A percentile compares a stretch with the other conserved stretches of the same genome.
phyloP scores from a whole-genome alignment of 805 yeast species.

The Yarrowia sp. region DNA sequence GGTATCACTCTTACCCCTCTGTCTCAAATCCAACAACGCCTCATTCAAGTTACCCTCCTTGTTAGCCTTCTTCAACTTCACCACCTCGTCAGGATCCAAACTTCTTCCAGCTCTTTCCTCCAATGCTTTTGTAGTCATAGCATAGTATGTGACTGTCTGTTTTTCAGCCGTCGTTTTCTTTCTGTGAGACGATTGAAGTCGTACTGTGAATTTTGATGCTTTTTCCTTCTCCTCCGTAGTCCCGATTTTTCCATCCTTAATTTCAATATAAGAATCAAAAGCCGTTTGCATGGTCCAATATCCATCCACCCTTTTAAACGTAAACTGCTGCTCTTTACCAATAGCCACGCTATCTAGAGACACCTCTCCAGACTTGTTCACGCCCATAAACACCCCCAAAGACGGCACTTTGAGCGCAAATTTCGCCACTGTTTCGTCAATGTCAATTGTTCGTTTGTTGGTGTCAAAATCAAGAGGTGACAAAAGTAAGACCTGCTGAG shows the following conservation, averaged over 20 bases:
- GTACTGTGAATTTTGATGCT: conserved; percentile 30
- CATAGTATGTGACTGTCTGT: conserved; percentile 14
- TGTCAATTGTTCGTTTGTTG: conserved; percentile 23
- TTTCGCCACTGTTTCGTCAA: conserved; percentile 10
- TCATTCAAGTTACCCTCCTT: conserved; percentile 42
- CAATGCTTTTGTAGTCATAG: conserved; percentile 30
- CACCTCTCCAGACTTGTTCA: conserved; percentile 30
- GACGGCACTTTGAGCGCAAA: conserved; percentile 37
- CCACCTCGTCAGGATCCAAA: conserved; percentile 32
- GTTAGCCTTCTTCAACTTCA: conserved; percentile 33
- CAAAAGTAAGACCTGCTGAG: conserved; percentile 41
- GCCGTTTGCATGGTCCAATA: conserved; percentile 34
- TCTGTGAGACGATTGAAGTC: conserved; percentile 35
- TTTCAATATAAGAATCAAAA: conserved; percentile 29
- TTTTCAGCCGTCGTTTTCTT: conserved; percentile 27
- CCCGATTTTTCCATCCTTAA: conserved; percentile 31
- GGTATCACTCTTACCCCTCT: conserved; percentile 37
- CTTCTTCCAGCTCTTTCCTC: conserved; percentile 35
- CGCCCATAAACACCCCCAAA: conserved; percentile 37
- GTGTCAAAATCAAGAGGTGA: conserved; percentile 30
- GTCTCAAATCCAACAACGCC: conserved; percentile 40
- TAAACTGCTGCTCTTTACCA: conserved; percentile 38
- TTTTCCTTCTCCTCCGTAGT: conserved; percentile 31
- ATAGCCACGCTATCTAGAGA: conserved; percentile 41
- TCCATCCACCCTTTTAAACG: conserved; percentile 24